Evolutionary conservation across 2,329 filamentous ascomycete genomes (phyloP), one percentile per base, ranked within the genome.

Genomic region (Ceratocystis albifundus): DNA sequence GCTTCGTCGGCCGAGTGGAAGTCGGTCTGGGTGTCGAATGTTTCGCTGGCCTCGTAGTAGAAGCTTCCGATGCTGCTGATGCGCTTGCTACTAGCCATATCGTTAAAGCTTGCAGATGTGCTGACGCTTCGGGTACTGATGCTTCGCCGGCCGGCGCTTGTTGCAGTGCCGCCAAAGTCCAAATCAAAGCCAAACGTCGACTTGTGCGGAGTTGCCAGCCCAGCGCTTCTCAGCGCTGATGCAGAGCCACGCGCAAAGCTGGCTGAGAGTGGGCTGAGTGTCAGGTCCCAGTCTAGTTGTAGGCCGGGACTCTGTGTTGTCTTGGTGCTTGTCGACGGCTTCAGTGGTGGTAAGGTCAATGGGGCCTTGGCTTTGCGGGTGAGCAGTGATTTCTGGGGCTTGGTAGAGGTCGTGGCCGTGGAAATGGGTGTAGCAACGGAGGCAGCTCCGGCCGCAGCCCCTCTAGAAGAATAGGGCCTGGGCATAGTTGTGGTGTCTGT

Each of bases 201-300:
- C 46, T 53, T 46, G 5, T 32, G 53, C 41, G 66, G 53, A 25
- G 62, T 67, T 15, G 62, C 46, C 36, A 67, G 30, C 15, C 66
- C 66, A 3, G 63, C 64, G n/a, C 57, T 63, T 3, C 32, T 50
- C 17, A 66, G 17, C 8, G 46, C 66, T 44, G 64, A 64, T 7
- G 64, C 44, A 12, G 66, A 68, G 25, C 61, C 53, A 5, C 46
- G 59, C 8, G 66, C 66, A 65, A 68, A 68, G 44, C 59, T 68
- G 46, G 48, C 64, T 25, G 64, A 64, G n/a, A 68, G 46, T 10
- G 64, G 66, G 28, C 66, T 68, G 8, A 68, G 59, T n/a, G 65
- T 65, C 15, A 68, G 50, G 59, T 68, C 59, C 66, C 66, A 68
- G 41, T 68, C 61, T 2, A 68, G 66, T 28, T 68, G 66, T 4